Conservation (phyloP, 345 rosid genomes). For the Eucalyptus pumila region DNA sequence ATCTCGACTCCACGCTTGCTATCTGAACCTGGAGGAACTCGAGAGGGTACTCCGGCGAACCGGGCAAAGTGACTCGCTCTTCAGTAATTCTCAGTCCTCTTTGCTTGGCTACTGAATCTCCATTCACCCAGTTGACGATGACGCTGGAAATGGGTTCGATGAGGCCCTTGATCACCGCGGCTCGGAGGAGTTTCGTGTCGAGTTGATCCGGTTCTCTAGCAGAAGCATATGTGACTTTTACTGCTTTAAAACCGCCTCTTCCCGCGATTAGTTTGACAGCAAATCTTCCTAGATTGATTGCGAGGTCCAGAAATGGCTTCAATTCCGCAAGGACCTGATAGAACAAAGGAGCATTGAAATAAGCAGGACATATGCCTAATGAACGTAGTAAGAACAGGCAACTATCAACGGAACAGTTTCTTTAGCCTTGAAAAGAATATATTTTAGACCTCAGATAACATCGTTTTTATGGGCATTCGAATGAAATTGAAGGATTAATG, state of each 20-base stretch:
- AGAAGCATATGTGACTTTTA: conserved; percentile 67
- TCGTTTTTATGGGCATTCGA: neutral
- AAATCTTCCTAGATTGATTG: conserved; percentile 63
- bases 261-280: conserved; percentile 78
- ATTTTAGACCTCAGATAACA: neutral
- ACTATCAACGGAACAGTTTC: neutral
- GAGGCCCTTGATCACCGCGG: conserved; percentile 67
- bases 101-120: conserved; percentile 72
- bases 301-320: conserved; percentile 65
- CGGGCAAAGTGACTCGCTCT: conserved; percentile 39
- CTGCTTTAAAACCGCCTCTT: conserved; percentile 75
- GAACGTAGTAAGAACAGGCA: neutral
- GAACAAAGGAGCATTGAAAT: neutral
- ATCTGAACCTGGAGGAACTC: conserved; percentile 62
- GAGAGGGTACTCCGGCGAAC: conserved; percentile 67
- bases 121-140: conserved; percentile 67
- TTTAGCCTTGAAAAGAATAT: neutral
- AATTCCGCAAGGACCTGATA: conserved; percentile 65
- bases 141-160: conserved; percentile 74
- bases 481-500: neutral
- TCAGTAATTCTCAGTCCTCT: conserved; percentile 65
- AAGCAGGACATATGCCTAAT: neutral
- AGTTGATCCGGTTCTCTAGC: conserved; percentile 71
- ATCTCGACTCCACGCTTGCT: conserved; percentile 57
- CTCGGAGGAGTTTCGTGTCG: conserved; percentile 76